These are phyloP conservation scores for Torulaspora pretoriensis DNA, from an alignment of 1,139 yeast genomes.

Conservation along the genomic window DNA sequence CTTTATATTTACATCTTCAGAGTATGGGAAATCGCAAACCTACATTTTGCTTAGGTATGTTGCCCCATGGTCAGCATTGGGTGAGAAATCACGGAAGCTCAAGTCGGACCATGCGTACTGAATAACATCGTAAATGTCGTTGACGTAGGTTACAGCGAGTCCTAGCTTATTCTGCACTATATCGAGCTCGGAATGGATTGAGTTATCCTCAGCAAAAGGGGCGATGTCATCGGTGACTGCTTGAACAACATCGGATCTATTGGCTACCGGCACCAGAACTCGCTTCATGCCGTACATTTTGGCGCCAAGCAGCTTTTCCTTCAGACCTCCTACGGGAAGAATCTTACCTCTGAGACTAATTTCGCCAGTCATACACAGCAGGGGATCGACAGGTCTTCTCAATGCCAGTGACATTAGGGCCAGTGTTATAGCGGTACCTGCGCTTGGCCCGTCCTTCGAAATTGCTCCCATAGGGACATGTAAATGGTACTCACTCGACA, in stretches of 20 bases:
- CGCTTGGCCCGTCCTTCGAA: constrained; percentile 90
- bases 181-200: constrained; percentile 42
- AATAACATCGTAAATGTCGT: constrained; percentile 75
- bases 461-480: constrained; percentile 91
- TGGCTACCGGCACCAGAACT: constrained; percentile 65
- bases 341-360: constrained; percentile 82
- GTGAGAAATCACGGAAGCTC: constrained; percentile 24
- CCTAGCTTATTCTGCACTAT: constrained; percentile 49
- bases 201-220: constrained; percentile 10
- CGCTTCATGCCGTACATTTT: constrained; percentile 63
- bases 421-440: constrained; percentile 86
- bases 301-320: constrained; percentile 82
- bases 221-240: constrained; percentile 30
- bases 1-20: too few species aligned
- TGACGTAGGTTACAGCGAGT: constrained; percentile 59
- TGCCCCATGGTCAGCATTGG: constrained; percentile 1
- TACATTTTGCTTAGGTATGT: constrained; percentile 6
- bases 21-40: too few species aligned
- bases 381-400: constrained; percentile 60
- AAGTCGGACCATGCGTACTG: constrained; percentile 56
- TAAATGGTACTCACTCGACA: constrained; percentile 60
- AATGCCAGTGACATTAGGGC: constrained; percentile 70
- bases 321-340: constrained; percentile 84
- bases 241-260: constrained; percentile 67
- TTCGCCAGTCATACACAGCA: constrained; percentile 92